Percentiles rank a stretch among this genome's conserved stretches.
phyloP scores from a whole-genome alignment of 2,329 filamentous ascomycete genomes.

The Scleromitrula shiraiana region DNA sequence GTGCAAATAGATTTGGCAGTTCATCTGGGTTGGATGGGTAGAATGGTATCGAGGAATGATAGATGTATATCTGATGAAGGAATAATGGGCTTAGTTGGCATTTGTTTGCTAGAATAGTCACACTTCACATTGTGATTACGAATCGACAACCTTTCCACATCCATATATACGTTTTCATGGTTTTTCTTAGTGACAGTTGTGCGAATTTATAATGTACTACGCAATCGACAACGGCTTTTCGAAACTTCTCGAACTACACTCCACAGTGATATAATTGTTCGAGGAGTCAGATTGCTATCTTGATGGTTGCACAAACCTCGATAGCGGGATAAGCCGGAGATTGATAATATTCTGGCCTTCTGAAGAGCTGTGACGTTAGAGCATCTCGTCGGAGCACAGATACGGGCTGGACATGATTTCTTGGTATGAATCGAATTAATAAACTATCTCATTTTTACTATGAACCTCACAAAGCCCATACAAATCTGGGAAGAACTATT shows the following conservation, averaged over 20 bases:
- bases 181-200: conserved; percentile 1
- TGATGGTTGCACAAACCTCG: conserved; percentile 19
- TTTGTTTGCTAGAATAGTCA: conserved; percentile 28
- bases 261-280: conserved; percentile 26
- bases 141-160: conserved; percentile 27
- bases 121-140: conserved; percentile 23
- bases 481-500: too few relatives aligned
- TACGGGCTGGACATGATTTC: conserved; percentile 60
- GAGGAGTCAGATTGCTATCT: conserved; percentile 30
- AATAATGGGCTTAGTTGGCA: conserved; percentile 19
- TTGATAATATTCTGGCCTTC: conserved; percentile 37
- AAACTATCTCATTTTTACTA: too few relatives aligned
- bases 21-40: conserved; percentile 9
- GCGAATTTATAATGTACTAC: conserved; percentile 12
- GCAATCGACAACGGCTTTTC: conserved; percentile 22
- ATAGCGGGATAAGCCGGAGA: conserved; percentile 29
- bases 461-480: too few relatives aligned
- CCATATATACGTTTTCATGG: conserved; percentile 18
- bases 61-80: conserved; percentile 15
- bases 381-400: conserved; percentile 56
- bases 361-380: conserved; percentile 58
- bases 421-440: too few relatives aligned
- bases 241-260: conserved; percentile 30
- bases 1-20: conserved; percentile 9
- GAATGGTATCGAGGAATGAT: neutral